Percentiles rank a stretch among this genome's conserved stretches.
phyloP scores from a whole-genome alignment of 495 filamentous ascomycete genomes.

The Bryoglossum gracile region DNA sequence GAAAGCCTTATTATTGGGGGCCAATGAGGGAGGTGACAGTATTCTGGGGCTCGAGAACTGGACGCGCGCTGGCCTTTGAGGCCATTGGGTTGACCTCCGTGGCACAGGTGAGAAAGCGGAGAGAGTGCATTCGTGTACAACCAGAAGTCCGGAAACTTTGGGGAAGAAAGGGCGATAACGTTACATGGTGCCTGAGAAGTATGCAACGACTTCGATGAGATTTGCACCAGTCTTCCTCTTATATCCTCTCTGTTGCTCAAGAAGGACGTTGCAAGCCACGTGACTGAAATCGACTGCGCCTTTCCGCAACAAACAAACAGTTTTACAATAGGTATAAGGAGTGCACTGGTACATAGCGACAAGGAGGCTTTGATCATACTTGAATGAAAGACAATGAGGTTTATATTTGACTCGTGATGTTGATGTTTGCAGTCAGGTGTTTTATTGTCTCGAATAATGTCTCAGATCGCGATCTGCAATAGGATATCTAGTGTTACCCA shows the following conservation, averaged over 20 bases:
- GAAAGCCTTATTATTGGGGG: slow-evolving; percentile 11
- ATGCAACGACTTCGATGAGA: neutral
- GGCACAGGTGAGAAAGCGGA: neutral
- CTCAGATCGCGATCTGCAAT: slow-evolving; percentile 1
- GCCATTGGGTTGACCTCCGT: slow-evolving; percentile 2
- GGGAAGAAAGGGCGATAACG: neutral
- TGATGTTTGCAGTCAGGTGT: neutral
- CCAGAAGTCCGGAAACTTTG: neutral
- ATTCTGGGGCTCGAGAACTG: slow-evolving; percentile 16
- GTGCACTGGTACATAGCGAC: slow-evolving; percentile 1
- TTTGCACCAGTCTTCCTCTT: too few relatives aligned
- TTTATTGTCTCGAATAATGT: neutral
- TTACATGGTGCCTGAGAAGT: neutral
- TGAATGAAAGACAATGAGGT: neutral
- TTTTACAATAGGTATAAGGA: neutral
- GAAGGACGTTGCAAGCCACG: neutral
- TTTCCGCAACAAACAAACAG: too few relatives aligned
- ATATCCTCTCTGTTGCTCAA: too few relatives aligned
- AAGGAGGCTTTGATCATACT: neutral
- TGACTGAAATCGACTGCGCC: too few relatives aligned
- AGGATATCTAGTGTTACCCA: neutral
- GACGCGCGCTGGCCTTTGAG: slow-evolving; percentile 19
- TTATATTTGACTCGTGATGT: neutral
- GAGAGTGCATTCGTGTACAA: neutral
- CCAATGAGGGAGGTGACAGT: slow-evolving; percentile 1